phyloP scores from a whole-genome alignment of 257 asterid genomes.

The Coffea canephora region DNA sequence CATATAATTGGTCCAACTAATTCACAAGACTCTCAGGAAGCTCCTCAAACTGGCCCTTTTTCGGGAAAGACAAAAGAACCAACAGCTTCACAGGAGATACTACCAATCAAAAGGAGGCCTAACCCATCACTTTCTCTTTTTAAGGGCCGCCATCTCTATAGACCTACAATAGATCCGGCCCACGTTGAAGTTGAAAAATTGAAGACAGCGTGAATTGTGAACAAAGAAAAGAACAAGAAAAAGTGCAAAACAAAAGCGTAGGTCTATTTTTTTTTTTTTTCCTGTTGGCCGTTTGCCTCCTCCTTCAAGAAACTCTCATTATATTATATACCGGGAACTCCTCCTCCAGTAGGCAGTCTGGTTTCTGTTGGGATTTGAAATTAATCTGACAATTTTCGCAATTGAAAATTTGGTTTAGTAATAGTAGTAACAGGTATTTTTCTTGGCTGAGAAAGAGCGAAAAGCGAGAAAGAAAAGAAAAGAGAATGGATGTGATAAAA shows the following conservation, averaged over 20 bases:
- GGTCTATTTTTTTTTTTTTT: background rate
- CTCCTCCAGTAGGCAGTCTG: too few species aligned
- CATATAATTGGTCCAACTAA: too few species aligned
- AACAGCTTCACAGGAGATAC: too few species aligned
- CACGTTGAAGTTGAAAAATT: background rate
- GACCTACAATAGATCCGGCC: background rate
- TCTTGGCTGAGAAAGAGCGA: background rate
- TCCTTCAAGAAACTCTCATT: conserved; percentile 8
- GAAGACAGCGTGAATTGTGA: background rate
- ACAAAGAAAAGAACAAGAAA: conserved; percentile 5
- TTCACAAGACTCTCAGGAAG: too few species aligned
- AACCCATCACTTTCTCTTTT: too few species aligned
- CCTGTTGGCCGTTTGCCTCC: background rate
- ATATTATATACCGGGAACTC: too few species aligned
- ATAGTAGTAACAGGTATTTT: background rate
- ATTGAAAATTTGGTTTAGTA: background rate
- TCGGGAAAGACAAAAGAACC: too few species aligned
- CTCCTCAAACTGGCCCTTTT: too few species aligned
- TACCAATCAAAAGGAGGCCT: too few species aligned
- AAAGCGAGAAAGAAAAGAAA: background rate
- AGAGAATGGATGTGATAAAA: conserved; percentile 72
- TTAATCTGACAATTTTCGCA: background rate
- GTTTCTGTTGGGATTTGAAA: too few species aligned
- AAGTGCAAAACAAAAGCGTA: too few species aligned
- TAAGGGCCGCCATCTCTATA: too few species aligned